Percentiles rank a stretch among this genome's conserved stretches.
Conservation (phyloP, 179 eudicot species). For the Beta macrorhiza region DNA sequence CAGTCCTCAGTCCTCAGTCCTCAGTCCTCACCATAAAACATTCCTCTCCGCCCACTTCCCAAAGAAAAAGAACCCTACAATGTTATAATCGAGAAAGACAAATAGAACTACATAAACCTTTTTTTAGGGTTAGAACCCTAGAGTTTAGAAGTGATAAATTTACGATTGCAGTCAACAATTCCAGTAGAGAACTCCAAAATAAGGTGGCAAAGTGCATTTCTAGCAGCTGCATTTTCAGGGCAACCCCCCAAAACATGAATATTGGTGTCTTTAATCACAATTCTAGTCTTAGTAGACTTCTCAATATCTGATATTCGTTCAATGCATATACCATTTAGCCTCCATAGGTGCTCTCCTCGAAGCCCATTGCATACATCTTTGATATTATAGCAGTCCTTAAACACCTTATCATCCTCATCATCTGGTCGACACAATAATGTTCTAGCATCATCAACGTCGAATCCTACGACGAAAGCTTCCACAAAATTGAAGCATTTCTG, state of each 20-base stretch:
- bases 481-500: constrained; percentile 68
- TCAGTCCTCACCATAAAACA: too few species aligned
- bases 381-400: constrained; percentile 32
- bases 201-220: constrained; percentile 56
- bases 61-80: too few species aligned
- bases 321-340: constrained; percentile 34
- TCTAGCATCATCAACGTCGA: constrained; percentile 53
- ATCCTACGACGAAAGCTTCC: constrained; percentile 69
- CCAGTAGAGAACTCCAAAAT: constrained; percentile 62
- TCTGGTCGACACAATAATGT: constrained; percentile 49
- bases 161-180: too few species aligned
- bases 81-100: too few species aligned
- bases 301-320: constrained; percentile 66
- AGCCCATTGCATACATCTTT: constrained; percentile 35
- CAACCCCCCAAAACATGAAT: constrained; percentile 63
- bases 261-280: constrained; percentile 61
- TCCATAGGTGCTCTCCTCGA: constrained; percentile 50
- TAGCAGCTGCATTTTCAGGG: constrained; percentile 51
- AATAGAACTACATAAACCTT: too few species aligned
- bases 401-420: constrained; percentile 36
- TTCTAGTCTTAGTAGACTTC: constrained; percentile 66
- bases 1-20: constrained; percentile 6
- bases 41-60: too few species aligned
- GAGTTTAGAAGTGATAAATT: too few species aligned
- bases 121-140: too few species aligned